phyloP scores from a whole-genome alignment of 768 basidiomycete species.

The Panellus pusillus region DNA sequence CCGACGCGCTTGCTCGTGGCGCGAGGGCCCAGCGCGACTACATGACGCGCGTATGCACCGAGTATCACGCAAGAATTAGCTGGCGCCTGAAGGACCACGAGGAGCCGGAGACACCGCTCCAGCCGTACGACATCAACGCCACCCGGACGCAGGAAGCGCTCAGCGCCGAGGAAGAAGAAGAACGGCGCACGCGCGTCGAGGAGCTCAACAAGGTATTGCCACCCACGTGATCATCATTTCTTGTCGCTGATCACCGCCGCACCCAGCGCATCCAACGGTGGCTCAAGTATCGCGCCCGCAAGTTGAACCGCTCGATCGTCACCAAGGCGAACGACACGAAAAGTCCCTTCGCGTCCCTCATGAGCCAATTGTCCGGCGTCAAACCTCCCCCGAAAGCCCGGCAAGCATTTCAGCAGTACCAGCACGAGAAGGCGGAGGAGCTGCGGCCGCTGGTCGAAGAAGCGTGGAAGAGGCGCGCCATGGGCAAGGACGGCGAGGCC shows the following conservation, averaged over 20 bases:
- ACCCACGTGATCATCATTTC: background rate
- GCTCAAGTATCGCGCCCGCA: conserved; percentile 3
- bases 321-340: background rate
- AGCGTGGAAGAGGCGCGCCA: too few relatives aligned
- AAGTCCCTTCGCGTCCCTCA: background rate
- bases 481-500: background rate
- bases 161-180: too few relatives aligned
- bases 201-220: background rate
- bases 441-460: too few relatives aligned
- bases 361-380: background rate
- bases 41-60: too few relatives aligned
- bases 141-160: background rate
- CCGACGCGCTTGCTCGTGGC: too few relatives aligned
- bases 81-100: too few relatives aligned
- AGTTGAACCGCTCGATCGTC: background rate
- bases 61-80: too few relatives aligned
- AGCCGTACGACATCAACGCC: background rate
- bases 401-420: conserved; percentile 9
- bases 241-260: background rate
- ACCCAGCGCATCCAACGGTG: conserved; percentile 1
- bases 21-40: too few relatives aligned
- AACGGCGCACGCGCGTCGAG: background rate
- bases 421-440: background rate
- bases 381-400: background rate
- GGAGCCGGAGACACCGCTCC: background rate